phyloP scores from a whole-genome alignment of 139 green algal species.

The Chlorella sp. region DNA sequence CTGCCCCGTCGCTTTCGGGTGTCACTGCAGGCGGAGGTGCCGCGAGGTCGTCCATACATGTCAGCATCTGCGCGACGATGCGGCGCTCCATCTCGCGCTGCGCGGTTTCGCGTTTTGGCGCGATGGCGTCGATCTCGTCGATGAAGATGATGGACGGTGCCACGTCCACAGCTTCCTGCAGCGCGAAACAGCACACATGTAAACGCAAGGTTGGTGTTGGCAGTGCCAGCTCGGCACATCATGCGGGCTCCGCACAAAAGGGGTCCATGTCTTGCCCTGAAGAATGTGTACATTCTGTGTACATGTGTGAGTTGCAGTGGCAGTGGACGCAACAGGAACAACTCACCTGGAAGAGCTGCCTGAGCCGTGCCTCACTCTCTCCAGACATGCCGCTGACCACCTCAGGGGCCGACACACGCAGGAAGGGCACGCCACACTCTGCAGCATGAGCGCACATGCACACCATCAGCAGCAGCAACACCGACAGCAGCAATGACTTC shows the following conservation, averaged over 20 bases:
- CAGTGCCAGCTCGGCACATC: too few species aligned
- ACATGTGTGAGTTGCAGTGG: too few species aligned
- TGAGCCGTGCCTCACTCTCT: slow-evolving; percentile 74
- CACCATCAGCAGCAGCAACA: too few species aligned
- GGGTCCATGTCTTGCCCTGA: too few species aligned
- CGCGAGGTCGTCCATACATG: slow-evolving; percentile 85
- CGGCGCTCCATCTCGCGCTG: slow-evolving; percentile 88
- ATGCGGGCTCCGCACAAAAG: too few species aligned
- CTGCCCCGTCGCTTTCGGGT: neutral
- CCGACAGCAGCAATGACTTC: too few species aligned
- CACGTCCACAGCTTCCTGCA: slow-evolving; percentile 60
- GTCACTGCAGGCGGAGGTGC: neutral
- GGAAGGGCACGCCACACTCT: slow-evolving; percentile 86
- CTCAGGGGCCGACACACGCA: slow-evolving; percentile 72
- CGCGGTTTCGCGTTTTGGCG: slow-evolving; percentile 63
- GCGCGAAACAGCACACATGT: too few species aligned
- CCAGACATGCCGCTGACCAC: slow-evolving; percentile 75
- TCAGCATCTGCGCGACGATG: slow-evolving; percentile 90
- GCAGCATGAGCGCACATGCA: too few species aligned
- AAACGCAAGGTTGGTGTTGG: too few species aligned
- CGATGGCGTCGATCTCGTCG: slow-evolving; percentile 79
- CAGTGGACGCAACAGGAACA: too few species aligned
- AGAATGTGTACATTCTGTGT: too few species aligned
- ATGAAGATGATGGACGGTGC: slow-evolving; percentile 90
- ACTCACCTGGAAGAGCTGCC: slow-evolving; percentile 79